Base-by-base conservation (phyloP, 1,284 basidiomycete genomes). In the Boletellus sp. region DNA sequence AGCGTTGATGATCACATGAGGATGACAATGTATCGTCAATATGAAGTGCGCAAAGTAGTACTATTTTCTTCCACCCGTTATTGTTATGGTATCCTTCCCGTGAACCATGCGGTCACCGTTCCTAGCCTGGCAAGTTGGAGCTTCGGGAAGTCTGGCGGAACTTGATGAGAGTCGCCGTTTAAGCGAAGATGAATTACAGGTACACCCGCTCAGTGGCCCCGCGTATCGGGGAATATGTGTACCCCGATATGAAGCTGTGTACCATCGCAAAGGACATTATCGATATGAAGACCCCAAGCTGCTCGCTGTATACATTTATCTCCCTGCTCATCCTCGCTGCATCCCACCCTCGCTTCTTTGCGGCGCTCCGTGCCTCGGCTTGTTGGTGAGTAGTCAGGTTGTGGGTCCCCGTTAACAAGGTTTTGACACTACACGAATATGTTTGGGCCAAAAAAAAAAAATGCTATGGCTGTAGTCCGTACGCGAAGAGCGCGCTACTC, bases 141-240 rank as follows among this genome's bases (percentile, higher is more conserved):
- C 18, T 36, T 50, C 51, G 46, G 55, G 58, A 60, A 53, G 54
- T 13, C 49, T 43, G 60, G 54, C 65, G 65, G 65, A 58, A 45
- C 62, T 61, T 54, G 43, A 51, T 44, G 13, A 32, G 30, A 32
- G 48, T 51, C 58, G 58, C 61, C 46, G 55, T 53, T 49, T 61
- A 65, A 40, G 54, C 54, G 62, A 61, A 40, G 37, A 54, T 63
- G 62, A 60, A 59, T 50, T 50, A 26, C 54, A 67, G 66, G 65
- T 64, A 52, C 51, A 33, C 45, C 32, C 8, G 40, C 41, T 47
- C 30, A 32, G 30, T 32, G 13, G 30, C 26, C 28, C 50, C 28
- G 55, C 56, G 30, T 56, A 68, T 64, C 56, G 50, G 66, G 62
- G 57, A 65, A 59, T 56, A 38, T 61, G 49, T 41, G 24, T 39